phyloP scores from a whole-genome alignment of 257 asterid genomes.

The Hygrophila difformis region DNA sequence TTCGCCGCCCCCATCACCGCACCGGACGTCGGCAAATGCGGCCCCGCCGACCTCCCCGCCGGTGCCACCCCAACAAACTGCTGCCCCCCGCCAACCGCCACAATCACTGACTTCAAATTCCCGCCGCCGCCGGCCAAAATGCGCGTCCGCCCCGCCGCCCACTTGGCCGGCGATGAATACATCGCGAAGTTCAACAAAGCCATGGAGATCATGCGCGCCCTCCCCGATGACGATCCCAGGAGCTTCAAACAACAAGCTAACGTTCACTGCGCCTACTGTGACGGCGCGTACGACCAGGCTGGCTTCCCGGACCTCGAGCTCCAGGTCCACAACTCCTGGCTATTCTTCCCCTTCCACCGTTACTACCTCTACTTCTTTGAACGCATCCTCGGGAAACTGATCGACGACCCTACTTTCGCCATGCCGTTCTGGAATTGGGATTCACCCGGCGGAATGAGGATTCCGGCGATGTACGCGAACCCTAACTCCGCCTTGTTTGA shows the following conservation, averaged over 20 bases:
- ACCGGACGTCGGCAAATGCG: constrained; percentile 47
- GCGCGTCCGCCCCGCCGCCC: constrained; percentile 40
- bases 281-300: constrained; percentile 27
- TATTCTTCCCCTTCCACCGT: constrained; percentile 38
- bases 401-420: constrained; percentile 37
- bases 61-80: constrained; percentile 28
- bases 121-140: constrained; percentile 9
- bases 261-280: constrained; percentile 47
- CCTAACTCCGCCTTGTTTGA: constrained; percentile 13
- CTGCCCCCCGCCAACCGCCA: constrained; percentile 21
- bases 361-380: constrained; percentile 41
- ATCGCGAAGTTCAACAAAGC: constrained; percentile 31
- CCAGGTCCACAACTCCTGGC: constrained; percentile 37
- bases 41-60: constrained; percentile 36
- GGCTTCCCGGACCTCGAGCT: constrained; percentile 17
- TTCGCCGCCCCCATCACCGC: constrained; percentile 34
- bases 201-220: constrained; percentile 28
- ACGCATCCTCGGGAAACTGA: constrained; percentile 28
- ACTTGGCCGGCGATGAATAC: constrained; percentile 18
- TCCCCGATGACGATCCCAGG: constrained; percentile 31
- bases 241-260: constrained; percentile 39
- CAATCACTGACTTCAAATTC: constrained; percentile 18
- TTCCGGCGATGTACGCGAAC: constrained; percentile 15
- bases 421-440: constrained; percentile 50
- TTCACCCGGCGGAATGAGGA: constrained; percentile 23